phyloP scores from a whole-genome alignment of 805 yeast genomes.

The Saturnispora quitensis region DNA sequence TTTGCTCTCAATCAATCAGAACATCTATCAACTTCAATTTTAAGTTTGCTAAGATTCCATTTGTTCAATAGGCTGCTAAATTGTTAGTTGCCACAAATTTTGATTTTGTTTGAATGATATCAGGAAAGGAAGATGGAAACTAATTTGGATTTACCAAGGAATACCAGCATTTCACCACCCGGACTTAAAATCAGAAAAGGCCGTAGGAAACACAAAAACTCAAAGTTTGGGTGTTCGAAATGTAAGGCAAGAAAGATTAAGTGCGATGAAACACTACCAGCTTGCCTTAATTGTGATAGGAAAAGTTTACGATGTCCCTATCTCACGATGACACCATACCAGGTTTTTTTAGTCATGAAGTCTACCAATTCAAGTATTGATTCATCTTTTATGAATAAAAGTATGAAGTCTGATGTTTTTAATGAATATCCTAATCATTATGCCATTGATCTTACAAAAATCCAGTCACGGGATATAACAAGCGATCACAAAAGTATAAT shows the following conservation, averaged over 20 bases:
- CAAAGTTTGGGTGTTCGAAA: slow-evolving; percentile 31
- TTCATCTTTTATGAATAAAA: background rate
- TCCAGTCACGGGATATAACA: too few species aligned
- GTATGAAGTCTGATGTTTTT: background rate
- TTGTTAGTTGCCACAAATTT: too few species aligned
- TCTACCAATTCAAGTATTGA: background rate
- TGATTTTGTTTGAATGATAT: background rate
- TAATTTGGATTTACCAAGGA: background rate
- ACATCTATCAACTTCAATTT: too few species aligned
- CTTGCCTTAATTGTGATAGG: slow-evolving; percentile 17
- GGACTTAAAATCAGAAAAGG: background rate
- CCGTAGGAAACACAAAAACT: slow-evolving; percentile 23
- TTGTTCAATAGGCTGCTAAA: background rate
- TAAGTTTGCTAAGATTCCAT: too few species aligned
- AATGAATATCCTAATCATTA: background rate
- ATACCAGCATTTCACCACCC: background rate
- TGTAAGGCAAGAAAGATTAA: slow-evolving; percentile 32
- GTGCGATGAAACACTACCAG: slow-evolving; percentile 26
- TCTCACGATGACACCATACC: slow-evolving; percentile 12
- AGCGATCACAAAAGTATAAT: background rate
- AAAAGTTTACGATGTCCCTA: slow-evolving; percentile 7
- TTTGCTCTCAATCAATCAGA: too few species aligned
- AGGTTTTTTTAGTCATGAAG: slow-evolving; percentile 4
- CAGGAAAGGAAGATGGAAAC: background rate
- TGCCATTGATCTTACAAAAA: background rate